Evolutionary conservation across 352 stramenopile genomes (phyloP).

Genomic region (Phytophthora citricola): DNA sequence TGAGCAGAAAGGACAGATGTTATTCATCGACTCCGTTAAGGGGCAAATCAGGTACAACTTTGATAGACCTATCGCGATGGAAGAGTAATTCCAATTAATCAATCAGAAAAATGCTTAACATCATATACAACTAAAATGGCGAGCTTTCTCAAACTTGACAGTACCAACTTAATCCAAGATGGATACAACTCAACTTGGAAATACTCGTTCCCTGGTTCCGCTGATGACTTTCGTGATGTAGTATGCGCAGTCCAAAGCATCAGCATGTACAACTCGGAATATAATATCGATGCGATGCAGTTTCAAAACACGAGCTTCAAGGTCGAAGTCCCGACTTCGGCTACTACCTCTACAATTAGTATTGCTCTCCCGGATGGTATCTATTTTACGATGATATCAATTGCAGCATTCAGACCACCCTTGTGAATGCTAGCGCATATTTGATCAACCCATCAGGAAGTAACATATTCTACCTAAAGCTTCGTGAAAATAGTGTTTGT

Average conservation of each 20-base stretch:
- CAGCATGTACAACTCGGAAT: slow-evolving; percentile 5
- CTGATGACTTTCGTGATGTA: not conserved
- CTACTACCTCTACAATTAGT: slow-evolving; percentile 2
- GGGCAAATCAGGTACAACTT: no score
- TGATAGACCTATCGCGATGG: no score
- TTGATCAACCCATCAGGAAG: slow-evolving; percentile 6
- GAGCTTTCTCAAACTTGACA: slow-evolving; percentile 1
- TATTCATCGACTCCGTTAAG: no score
- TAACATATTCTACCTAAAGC: slow-evolving; percentile 15
- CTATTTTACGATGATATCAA: slow-evolving; percentile 17
- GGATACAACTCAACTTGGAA: not conserved
- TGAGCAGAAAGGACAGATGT: no score
- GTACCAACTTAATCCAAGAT: slow-evolving; percentile 17
- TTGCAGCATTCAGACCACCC: slow-evolving; percentile 10
- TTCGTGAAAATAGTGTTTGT: slow-evolving; percentile 15
- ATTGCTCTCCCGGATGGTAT: slow-evolving; percentile 10
- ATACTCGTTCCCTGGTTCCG: not conserved
- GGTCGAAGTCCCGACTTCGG: slow-evolving; percentile 17
- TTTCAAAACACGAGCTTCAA: slow-evolving; percentile 10
- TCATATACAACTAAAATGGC: slow-evolving; percentile 1
- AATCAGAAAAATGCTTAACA: no score
- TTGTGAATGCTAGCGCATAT: slow-evolving; percentile 15
- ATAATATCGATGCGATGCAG: slow-evolving; percentile 11
- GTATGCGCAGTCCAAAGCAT: slow-evolving; percentile 12
- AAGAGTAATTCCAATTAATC: no score